These are phyloP conservation scores for Penicillium hordei DNA, from an alignment of 2,329 filamentous ascomycete genomes.

Conservation along the genomic window DNA sequence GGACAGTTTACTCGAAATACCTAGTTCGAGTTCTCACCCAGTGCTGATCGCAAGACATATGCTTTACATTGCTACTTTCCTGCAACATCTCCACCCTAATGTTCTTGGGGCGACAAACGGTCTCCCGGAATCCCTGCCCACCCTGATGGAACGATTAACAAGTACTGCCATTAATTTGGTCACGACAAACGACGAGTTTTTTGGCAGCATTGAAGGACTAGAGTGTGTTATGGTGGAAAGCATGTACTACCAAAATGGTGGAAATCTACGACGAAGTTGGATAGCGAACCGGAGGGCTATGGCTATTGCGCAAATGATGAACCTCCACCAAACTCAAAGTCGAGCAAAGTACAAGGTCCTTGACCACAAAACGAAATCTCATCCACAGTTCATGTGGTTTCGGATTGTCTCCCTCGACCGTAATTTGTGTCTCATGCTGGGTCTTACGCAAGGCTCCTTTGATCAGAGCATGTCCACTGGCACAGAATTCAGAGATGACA, in stretches of 20 bases:
- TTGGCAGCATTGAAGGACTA: conserved; percentile 42
- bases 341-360: conserved; percentile 8
- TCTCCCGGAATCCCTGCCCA: conserved; percentile 23
- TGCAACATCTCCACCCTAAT: conserved; percentile 49
- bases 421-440: conserved; percentile 44
- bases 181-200: conserved; percentile 42
- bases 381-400: conserved; percentile 39
- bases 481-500: conserved; percentile 42
- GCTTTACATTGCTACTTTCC: conserved; percentile 48
- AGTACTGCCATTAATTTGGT: conserved; percentile 34
- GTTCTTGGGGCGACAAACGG: conserved; percentile 4
- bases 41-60: conserved; percentile 51
- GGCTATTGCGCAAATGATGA: conserved; percentile 45
- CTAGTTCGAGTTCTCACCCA: conserved; percentile 45
- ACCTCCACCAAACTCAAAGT: conserved; percentile 38
- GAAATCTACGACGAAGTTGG: conserved; percentile 45
- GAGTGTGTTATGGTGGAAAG: conserved; percentile 46
- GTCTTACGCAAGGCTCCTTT: conserved; percentile 36
- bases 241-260: conserved; percentile 39
- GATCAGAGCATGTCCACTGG: conserved; percentile 39
- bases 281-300: conserved; percentile 41
- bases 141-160: conserved; percentile 32
- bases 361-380: conserved; percentile 1
- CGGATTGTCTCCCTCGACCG: conserved; percentile 42
- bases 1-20: conserved; percentile 25